A percentile compares a stretch with the other conserved stretches of the same genome.
Conservation (phyloP, 164 flowering plant species). For the Cinnamomum chago region DNA sequence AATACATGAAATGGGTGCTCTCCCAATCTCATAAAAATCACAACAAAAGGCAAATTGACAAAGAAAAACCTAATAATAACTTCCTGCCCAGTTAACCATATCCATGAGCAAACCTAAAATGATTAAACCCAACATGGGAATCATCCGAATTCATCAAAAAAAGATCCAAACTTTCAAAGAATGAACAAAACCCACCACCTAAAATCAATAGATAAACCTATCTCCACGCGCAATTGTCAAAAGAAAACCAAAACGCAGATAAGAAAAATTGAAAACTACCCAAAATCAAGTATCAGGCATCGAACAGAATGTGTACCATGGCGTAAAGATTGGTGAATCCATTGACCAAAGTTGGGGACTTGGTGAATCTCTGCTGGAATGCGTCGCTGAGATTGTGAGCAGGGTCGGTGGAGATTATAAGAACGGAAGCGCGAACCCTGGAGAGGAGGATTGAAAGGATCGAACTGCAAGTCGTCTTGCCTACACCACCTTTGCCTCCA, state of each 20-base stretch:
- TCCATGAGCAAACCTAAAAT: too few relatives aligned
- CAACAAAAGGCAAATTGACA: too few relatives aligned
- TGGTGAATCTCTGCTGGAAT: slow-evolving; percentile 83
- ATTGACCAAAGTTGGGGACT: slow-evolving; percentile 73
- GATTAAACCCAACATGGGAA: too few relatives aligned
- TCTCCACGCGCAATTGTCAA: neutral
- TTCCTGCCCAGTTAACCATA: too few relatives aligned
- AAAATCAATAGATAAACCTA: too few relatives aligned
- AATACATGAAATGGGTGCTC: too few relatives aligned
- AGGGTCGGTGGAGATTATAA: slow-evolving; percentile 95
- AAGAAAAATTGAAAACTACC: neutral
- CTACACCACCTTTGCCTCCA: slow-evolving; percentile 98
- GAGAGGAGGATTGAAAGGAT: slow-evolving; percentile 67
- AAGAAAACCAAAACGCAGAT: neutral
- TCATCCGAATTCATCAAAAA: too few relatives aligned
- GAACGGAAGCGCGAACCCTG: slow-evolving; percentile 61
- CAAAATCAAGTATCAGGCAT: neutral
- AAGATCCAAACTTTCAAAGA: too few relatives aligned
- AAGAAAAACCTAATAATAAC: too few relatives aligned
- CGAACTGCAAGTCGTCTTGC: slow-evolving; percentile 93
- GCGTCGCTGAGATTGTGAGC: slow-evolving; percentile 97
- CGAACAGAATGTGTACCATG: slow-evolving; percentile 43
- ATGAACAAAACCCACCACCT: too few relatives aligned
- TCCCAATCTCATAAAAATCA: too few relatives aligned
- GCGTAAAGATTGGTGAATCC: slow-evolving; percentile 86